These are phyloP conservation scores for Heliosperma pusillum DNA, from an alignment of 148 eudicot species.

Conservation along the genomic window DNA sequence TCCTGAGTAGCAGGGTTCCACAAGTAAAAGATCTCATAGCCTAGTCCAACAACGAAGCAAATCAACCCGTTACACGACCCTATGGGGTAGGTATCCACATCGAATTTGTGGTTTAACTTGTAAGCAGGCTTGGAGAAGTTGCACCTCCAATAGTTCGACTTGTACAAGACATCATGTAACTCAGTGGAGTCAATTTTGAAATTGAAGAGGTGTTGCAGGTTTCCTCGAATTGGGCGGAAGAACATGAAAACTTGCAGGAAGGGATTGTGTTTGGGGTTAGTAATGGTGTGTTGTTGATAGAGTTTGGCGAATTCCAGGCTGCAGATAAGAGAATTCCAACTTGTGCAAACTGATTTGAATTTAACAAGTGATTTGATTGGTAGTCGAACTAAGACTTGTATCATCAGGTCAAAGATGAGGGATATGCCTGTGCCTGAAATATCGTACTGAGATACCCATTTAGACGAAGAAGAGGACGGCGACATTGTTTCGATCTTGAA, in stretches of 20 bases:
- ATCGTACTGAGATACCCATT: not conserved
- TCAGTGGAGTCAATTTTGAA: not conserved
- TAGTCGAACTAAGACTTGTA: conserved; percentile 5
- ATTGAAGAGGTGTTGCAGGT: not conserved
- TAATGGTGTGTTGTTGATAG: not conserved
- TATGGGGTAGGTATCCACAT: not conserved
- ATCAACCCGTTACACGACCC: conserved; percentile 3
- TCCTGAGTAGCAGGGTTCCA: not conserved
- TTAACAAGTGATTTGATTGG: not conserved
- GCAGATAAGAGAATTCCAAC: not conserved
- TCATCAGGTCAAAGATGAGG: not conserved
- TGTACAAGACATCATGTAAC: not conserved
- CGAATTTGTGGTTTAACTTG: not conserved
- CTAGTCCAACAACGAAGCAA: not conserved
- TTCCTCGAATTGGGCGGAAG: not conserved
- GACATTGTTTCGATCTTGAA: too few relatives aligned
- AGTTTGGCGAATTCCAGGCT: not conserved
- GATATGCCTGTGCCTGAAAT: not conserved
- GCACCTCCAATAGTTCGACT: not conserved
- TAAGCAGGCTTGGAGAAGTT: not conserved
- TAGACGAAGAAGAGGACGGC: too few relatives aligned
- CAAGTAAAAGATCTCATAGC: not conserved
- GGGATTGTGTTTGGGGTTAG: not conserved
- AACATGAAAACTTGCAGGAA: not conserved
- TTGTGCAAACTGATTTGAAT: not conserved